These are phyloP conservation scores for Coniella vitis DNA, from an alignment of 2,329 filamentous ascomycete genomes.

Conservation along the genomic window DNA sequence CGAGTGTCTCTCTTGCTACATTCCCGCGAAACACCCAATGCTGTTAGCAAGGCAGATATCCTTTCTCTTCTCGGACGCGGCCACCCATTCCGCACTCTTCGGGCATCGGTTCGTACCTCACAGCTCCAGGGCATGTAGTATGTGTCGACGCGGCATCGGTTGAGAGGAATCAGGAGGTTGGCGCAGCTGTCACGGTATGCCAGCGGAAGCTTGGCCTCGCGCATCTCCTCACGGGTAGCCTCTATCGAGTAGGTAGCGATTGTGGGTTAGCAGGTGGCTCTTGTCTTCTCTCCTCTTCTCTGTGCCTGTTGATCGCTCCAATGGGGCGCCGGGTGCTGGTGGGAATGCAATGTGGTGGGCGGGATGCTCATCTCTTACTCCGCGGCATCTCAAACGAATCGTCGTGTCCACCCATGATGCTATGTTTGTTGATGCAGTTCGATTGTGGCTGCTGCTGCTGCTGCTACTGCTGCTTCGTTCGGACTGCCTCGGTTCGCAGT, in stretches of 20 bases:
- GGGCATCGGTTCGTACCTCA: conserved; percentile 58
- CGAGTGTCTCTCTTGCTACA: conserved; percentile 85
- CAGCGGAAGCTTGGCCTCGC: conserved; percentile 78
- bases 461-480: conserved; percentile 18
- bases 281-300: too few species aligned
- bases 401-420: conserved; percentile 15
- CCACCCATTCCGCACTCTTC: background rate
- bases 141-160: conserved; percentile 84
- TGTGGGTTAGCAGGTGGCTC: conserved; percentile 2
- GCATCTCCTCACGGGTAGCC: conserved; percentile 88
- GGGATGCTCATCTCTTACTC: background rate
- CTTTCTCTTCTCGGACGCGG: background rate
- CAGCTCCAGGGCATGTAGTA: conserved; percentile 99
- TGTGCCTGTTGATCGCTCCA: too few species aligned
- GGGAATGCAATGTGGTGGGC: background rate
- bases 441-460: conserved; percentile 20
- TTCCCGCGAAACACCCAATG: background rate
- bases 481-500: conserved; percentile 19
- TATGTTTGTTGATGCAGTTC: background rate
- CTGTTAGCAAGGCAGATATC: too few species aligned
- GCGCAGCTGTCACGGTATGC: conserved; percentile 95
- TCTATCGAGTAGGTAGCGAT: conserved; percentile 34
- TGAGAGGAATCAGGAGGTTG: conserved; percentile 88
- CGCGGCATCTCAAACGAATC: conserved; percentile 12
- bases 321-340: too few species aligned